Conservation (phyloP, 129 eudicot species). For the Rutidosis leptorrhynchoides region DNA sequence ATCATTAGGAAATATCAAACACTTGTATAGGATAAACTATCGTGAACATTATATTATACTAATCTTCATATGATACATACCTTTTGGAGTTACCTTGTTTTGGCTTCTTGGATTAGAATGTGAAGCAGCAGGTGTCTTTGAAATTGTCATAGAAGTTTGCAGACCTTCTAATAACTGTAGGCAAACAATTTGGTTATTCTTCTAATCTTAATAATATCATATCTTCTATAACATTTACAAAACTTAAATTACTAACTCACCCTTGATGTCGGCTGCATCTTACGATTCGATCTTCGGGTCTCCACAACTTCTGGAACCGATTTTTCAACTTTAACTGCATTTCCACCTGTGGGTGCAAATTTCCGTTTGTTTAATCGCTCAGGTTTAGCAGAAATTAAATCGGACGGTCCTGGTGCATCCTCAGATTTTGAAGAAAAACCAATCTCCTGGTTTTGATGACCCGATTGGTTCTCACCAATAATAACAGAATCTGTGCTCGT, state of each 20-base stretch:
- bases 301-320: conserved; percentile 37
- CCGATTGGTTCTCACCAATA: conserved; percentile 40
- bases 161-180: conserved; percentile 81
- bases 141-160: conserved; percentile 68
- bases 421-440: conserved; percentile 38
- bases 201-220: not conserved
- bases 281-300: conserved; percentile 86
- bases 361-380: conserved; percentile 51
- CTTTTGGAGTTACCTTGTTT: conserved; percentile 45
- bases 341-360: conserved; percentile 39
- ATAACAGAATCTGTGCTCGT: conserved; percentile 26
- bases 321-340: conserved; percentile 37
- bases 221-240: too few species aligned
- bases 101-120: conserved; percentile 53
- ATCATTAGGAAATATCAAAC: not conserved
- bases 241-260: too few species aligned
- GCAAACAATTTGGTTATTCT: not conserved
- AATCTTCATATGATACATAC: conserved; percentile 22
- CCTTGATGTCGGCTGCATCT: conserved; percentile 92
- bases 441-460: conserved; percentile 32
- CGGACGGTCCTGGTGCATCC: conserved; percentile 37
- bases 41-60: not conserved
- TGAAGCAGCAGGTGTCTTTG: conserved; percentile 60
- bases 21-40: not conserved
- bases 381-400: conserved; percentile 34